phyloP scores from a whole-genome alignment of 306 rosid genomes.

The Alnus rubra region DNA sequence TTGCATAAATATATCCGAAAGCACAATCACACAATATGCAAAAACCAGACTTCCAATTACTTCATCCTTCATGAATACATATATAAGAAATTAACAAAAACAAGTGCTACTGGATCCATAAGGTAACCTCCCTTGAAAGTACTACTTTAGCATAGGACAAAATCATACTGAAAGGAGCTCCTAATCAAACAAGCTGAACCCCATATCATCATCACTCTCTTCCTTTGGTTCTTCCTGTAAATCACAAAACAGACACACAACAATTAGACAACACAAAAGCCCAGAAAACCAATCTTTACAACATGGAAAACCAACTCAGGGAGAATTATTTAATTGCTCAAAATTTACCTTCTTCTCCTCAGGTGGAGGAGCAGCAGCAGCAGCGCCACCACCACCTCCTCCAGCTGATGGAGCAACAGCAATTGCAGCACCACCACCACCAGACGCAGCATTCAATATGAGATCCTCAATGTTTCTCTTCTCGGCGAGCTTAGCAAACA shows the following conservation, averaged over 20 bases:
- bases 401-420: constrained; percentile 50
- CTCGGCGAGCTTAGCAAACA: constrained; percentile 81
- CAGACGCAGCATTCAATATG: constrained; percentile 60
- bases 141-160: constrained; percentile 15
- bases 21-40: constrained; percentile 7
- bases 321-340: neutral
- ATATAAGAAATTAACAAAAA: constrained; percentile 22
- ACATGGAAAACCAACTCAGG: neutral
- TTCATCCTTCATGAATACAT: constrained; percentile 1
- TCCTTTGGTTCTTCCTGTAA: constrained; percentile 67
- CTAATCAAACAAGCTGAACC: constrained; percentile 72
- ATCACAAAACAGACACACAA: neutral
- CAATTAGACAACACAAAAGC: constrained; percentile 12
- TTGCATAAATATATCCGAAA: constrained; percentile 2
- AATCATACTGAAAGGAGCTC: constrained; percentile 11
- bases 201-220: constrained; percentile 80
- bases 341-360: constrained; percentile 73
- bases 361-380: constrained; percentile 49
- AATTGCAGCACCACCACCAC: constrained; percentile 55
- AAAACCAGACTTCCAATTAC: constrained; percentile 14
- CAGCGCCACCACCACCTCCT: constrained; percentile 43
- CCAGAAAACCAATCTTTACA: neutral
- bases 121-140: neutral
- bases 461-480: constrained; percentile 64
- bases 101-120: constrained; percentile 17